Conservation (phyloP, 768 basidiomycete genomes). For the Naganishia vaughanmartiniae region DNA sequence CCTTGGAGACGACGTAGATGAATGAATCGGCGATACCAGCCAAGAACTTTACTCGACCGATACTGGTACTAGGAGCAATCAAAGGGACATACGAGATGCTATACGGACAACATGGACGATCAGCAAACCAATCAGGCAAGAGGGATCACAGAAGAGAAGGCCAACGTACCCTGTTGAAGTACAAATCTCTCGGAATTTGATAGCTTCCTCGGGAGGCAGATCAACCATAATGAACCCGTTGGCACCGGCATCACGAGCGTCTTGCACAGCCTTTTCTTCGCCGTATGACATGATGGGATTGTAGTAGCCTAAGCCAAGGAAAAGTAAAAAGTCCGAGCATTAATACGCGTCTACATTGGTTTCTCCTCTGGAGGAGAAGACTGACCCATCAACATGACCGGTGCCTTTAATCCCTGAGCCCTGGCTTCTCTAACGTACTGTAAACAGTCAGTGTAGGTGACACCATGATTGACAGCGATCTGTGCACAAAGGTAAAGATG, state of each 20-base stretch:
- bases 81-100: conserved; percentile 94
- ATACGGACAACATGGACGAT: not conserved
- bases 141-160: not conserved
- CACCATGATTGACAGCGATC: conserved; percentile 78
- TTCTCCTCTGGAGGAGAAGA: not conserved
- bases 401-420: conserved; percentile 72
- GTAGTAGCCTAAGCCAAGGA: conserved; percentile 74
- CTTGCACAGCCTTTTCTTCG: conserved; percentile 87
- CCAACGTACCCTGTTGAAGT: conserved; percentile 67
- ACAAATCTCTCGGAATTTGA: conserved; percentile 85
- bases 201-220: conserved; percentile 93
- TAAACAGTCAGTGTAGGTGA: conserved; percentile 74
- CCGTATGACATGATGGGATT: conserved; percentile 94
- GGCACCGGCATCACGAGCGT: conserved; percentile 83
- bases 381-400: conserved; percentile 90
- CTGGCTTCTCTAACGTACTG: conserved; percentile 74
- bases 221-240: conserved; percentile 98
- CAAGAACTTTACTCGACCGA: conserved; percentile 83
- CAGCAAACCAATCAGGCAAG: conserved; percentile 8
- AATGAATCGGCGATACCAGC: conserved; percentile 92
- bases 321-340: too few species aligned
- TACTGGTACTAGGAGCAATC: conserved; percentile 88
- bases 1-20: conserved; percentile 98
- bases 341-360: too few species aligned
- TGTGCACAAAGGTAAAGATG: conserved; percentile 46